Evolutionary conservation across 345 rosid genomes (phyloP).

Genomic region (Eucalyptus fibrosa): DNA sequence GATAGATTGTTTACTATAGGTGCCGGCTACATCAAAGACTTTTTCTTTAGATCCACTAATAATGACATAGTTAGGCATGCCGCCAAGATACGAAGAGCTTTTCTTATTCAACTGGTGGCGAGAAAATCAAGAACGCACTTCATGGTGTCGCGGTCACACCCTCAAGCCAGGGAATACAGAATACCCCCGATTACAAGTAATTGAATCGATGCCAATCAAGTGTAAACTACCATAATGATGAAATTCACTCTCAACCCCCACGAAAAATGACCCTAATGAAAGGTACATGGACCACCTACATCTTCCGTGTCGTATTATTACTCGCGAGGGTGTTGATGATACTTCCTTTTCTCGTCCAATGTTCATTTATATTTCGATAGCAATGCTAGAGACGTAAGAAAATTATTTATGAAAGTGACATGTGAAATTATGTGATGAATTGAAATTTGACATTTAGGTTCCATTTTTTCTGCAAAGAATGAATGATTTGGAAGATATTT

Average conservation of each 20-base stretch:
- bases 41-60: background rate
- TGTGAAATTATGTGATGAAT: background rate
- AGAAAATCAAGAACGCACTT: background rate
- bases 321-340: background rate
- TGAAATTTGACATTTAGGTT: background rate
- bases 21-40: background rate
- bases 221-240: background rate
- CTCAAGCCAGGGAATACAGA: background rate
- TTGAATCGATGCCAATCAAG: background rate
- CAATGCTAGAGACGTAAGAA: background rate
- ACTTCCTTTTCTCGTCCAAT: background rate
- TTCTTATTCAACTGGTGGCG: background rate
- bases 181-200: background rate
- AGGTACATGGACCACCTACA: background rate
- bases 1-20: background rate
- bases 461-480: fast-evolving
- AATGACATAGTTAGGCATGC: background rate
- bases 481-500: background rate
- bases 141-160: background rate
- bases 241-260: background rate
- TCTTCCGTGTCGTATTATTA: background rate
- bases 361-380: background rate
- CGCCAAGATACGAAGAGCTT: background rate
- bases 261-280: background rate
- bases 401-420: background rate